Conservation (phyloP, 192 early-diverging fungal species). For the Podila epicladia region DNA sequence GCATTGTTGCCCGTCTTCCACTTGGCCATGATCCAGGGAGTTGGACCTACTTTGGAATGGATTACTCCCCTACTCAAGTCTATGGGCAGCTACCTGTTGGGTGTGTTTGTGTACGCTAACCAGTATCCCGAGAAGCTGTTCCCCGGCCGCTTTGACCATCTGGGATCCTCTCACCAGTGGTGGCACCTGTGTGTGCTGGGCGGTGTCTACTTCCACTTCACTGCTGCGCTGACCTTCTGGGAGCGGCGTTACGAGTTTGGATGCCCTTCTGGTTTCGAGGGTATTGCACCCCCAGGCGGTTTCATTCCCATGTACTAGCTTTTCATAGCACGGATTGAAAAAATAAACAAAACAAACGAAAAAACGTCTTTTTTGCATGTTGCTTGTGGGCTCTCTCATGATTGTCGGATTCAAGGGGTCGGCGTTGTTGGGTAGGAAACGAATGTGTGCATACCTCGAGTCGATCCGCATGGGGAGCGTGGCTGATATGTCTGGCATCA, state of each 20-base stretch:
- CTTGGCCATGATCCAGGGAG: slow-evolving; percentile 53
- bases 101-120: slow-evolving; percentile 66
- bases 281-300: slow-evolving; percentile 34
- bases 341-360: too few relatives aligned
- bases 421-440: too few relatives aligned
- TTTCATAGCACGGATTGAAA: too few relatives aligned
- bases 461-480: too few relatives aligned
- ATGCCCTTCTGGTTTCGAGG: slow-evolving; percentile 54
- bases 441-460: too few relatives aligned
- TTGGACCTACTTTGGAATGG: slow-evolving; percentile 50
- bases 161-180: slow-evolving; percentile 64
- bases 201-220: slow-evolving; percentile 69
- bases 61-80: slow-evolving; percentile 56
- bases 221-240: slow-evolving; percentile 62
- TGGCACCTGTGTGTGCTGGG: slow-evolving; percentile 68
- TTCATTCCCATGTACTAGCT: slow-evolving; percentile 7
- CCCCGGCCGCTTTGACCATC: slow-evolving; percentile 65
- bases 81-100: slow-evolving; percentile 58
- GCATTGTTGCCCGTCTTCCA: slow-evolving; percentile 61
- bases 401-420: too few relatives aligned
- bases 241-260: slow-evolving; percentile 61
- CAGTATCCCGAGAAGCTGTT: slow-evolving; percentile 66
- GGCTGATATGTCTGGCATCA: too few relatives aligned
- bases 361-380: too few relatives aligned
- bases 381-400: too few relatives aligned